Base-by-base conservation (phyloP, 1,139 yeast species). In the Scheffersomyces insectosa region DNA sequence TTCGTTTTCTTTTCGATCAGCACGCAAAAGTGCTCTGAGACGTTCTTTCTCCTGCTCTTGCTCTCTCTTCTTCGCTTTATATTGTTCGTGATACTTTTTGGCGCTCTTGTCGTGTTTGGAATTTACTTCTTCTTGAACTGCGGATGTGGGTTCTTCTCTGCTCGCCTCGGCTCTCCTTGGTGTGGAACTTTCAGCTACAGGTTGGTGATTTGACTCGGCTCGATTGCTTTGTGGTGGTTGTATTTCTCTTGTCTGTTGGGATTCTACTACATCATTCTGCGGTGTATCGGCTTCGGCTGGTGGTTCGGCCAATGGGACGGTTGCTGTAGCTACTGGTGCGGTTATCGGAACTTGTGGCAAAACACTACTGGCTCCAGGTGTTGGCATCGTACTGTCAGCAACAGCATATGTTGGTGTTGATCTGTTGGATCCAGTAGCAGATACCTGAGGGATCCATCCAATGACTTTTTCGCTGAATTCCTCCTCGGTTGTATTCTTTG, bases 31-130 rank as follows among this genome's bases (percentile, higher is more conserved):
- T 30, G 69, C 67, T 41, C 80, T 59, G 13, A 84, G 73, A n/a
- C 88, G 67, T 39, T 75, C 72, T 35, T 75, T 73, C 49, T 84
- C 90, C 40, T 74, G 76, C 14, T 50, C 58, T 13, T 74, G 80
- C 10, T 54, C 51, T 42, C 57, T 59, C 35, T 59, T 62, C 42
- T 70, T 71, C 42, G 64, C 68, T 27, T 62, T 52, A 12, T 72
- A 65, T 44, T 71, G 67, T 41, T 70, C 71, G 42, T 71, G 72
- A 52, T 79, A 73, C 40, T 60, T 60, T 29, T 54, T 51, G 7
- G 74, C 70, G 2, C 70, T 70, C 0, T 69, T 58, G 47, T 69
- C 66, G 38, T 71, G 75, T 42, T 64, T 73, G 13, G 70, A 49
- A 16, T 15, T 13, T 3, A 14, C 2, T 4, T 15, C 23, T 10